phyloP scores from a whole-genome alignment of 2,329 filamentous ascomycete genomes.

The Fusarium annulatum region DNA sequence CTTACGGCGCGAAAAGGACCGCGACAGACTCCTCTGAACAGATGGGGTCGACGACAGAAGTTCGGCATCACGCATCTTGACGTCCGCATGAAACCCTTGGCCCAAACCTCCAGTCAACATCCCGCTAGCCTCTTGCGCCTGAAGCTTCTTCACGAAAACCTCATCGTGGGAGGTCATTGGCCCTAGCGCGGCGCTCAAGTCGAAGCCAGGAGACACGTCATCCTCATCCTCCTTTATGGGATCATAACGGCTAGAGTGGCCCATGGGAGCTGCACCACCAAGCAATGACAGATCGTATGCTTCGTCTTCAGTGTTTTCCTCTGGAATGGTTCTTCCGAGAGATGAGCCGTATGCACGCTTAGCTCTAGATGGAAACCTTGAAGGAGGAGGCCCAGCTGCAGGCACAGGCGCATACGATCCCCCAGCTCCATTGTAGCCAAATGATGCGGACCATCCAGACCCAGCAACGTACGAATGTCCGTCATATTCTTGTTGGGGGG shows the following conservation, averaged over 20 bases:
- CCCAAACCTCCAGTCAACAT: slow-evolving; percentile 69
- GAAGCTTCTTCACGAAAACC: slow-evolving; percentile 57
- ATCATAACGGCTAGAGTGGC: slow-evolving; percentile 48
- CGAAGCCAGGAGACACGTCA: slow-evolving; percentile 53
- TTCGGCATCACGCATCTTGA: slow-evolving; percentile 61
- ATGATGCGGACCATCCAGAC: slow-evolving; percentile 45
- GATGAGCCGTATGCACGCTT: slow-evolving; percentile 44
- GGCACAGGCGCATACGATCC: slow-evolving; percentile 47
- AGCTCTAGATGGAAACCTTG: slow-evolving; percentile 40
- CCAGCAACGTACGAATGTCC: slow-evolving; percentile 37
- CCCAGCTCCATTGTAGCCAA: slow-evolving; percentile 43
- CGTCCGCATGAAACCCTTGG: slow-evolving; percentile 61
- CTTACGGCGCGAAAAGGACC: slow-evolving; percentile 55
- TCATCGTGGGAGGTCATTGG: slow-evolving; percentile 58
- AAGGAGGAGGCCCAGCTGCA: slow-evolving; percentile 27
- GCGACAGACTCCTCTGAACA: slow-evolving; percentile 51
- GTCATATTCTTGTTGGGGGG: slow-evolving; percentile 27
- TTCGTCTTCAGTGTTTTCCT: slow-evolving; percentile 55
- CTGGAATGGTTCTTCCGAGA: slow-evolving; percentile 40
- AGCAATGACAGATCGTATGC: slow-evolving; percentile 58
- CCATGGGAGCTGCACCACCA: slow-evolving; percentile 55
- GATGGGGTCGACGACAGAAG: slow-evolving; percentile 54
- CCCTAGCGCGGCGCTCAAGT: slow-evolving; percentile 59
- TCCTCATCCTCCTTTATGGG: slow-evolving; percentile 46
- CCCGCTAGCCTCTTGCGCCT: slow-evolving; percentile 65